Percentiles rank a stretch among this genome's conserved stretches.
Conservation (phyloP, 2,329 filamentous ascomycete genomes). For the Aspergillus sojae region DNA sequence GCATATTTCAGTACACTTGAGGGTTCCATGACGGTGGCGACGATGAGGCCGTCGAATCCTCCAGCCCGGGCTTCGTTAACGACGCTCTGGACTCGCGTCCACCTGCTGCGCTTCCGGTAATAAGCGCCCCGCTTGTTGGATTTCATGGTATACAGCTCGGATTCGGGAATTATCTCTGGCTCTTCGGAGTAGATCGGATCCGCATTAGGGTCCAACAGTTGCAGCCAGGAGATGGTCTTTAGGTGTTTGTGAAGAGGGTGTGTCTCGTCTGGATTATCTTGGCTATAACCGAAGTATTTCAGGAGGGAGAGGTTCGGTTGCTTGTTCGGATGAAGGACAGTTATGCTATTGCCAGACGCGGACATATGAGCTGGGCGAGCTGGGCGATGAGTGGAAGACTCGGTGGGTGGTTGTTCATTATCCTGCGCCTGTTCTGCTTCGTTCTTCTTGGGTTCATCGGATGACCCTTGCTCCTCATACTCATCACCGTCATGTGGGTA, state of each 20-base stretch:
- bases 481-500: slow-evolving; percentile 49
- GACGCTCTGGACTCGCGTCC: slow-evolving; percentile 70
- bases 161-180: slow-evolving; percentile 61
- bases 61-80: slow-evolving; percentile 75
- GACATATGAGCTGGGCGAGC: slow-evolving; percentile 36
- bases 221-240: slow-evolving; percentile 86
- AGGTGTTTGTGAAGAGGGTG: slow-evolving; percentile 85
- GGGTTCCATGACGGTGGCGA: slow-evolving; percentile 82
- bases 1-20: slow-evolving; percentile 72
- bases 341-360: slow-evolving; percentile 61
- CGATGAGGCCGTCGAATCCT: slow-evolving; percentile 78
- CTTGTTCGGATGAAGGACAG: slow-evolving; percentile 65
- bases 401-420: slow-evolving; percentile 8
- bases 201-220: slow-evolving; percentile 74
- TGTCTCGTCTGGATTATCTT: slow-evolving; percentile 60
- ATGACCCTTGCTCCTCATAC: slow-evolving; percentile 22
- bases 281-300: slow-evolving; percentile 86
- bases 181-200: slow-evolving; percentile 74
- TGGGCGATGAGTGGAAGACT: slow-evolving; percentile 1
- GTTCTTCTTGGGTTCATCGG: slow-evolving; percentile 15
- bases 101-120: slow-evolving; percentile 84
- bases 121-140: slow-evolving; percentile 80
- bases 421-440: slow-evolving; percentile 28
- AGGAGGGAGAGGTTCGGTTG: slow-evolving; percentile 84
- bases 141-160: slow-evolving; percentile 72